Evolutionary conservation across 306 rosid species (phyloP).

Genomic region (Rosa multiflora): DNA sequence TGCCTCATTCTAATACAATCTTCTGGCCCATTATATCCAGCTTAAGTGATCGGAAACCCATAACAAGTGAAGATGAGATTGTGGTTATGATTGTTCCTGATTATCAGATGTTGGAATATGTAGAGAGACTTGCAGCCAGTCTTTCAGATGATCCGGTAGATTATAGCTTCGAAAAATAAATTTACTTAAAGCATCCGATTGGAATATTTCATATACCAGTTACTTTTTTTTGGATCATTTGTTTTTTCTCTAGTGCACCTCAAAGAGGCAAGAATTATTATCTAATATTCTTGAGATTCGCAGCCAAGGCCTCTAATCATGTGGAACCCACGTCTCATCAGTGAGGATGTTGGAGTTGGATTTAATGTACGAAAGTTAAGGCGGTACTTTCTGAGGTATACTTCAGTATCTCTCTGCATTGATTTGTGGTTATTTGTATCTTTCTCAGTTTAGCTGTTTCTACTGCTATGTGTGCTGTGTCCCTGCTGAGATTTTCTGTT

Average conservation of each 20-base stretch:
- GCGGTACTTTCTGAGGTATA: slow-evolving; percentile 80
- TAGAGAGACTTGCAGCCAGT: slow-evolving; percentile 75
- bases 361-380: slow-evolving; percentile 62
- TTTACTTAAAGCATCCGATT: background rate
- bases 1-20: background rate
- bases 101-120: slow-evolving; percentile 90
- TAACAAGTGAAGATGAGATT: slow-evolving; percentile 77
- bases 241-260: slow-evolving; percentile 1
- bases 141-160: slow-evolving; percentile 83
- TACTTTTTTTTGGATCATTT: background rate
- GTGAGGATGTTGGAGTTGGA: slow-evolving; percentile 97
- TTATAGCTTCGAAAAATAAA: background rate
- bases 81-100: slow-evolving; percentile 97
- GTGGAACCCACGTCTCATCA: slow-evolving; percentile 96
- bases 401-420: slow-evolving; percentile 21
- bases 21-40: slow-evolving; percentile 46
- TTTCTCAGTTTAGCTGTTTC: background rate
- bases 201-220: background rate
- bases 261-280: background rate
- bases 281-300: slow-evolving; percentile 15
- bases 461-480: background rate
- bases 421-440: slow-evolving; percentile 6
- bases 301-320: slow-evolving; percentile 95
- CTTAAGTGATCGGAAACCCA: slow-evolving; percentile 89
- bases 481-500: background rate